These are phyloP conservation scores for Hyphopichia burtonii DNA, from an alignment of 1,139 yeast genomes.

Conservation along the genomic window DNA sequence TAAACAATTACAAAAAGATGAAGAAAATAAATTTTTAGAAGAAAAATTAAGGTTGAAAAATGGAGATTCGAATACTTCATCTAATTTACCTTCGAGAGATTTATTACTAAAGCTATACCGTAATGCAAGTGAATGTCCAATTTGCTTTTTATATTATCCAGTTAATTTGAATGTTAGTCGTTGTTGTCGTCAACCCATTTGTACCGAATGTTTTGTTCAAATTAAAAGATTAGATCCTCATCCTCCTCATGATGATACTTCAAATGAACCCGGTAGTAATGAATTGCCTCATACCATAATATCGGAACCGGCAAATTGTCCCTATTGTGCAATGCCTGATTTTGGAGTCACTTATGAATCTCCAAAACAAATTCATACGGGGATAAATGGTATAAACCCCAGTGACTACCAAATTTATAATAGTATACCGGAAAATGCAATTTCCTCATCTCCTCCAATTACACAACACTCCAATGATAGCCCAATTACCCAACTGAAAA, in stretches of 20 bases:
- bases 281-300: constrained; percentile 61
- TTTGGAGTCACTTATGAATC: constrained; percentile 83
- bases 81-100: constrained; percentile 27
- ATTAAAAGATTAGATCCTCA: constrained; percentile 94
- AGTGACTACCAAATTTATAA: constrained; percentile 22
- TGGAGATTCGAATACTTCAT: constrained; percentile 8
- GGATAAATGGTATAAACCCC: constrained; percentile 50
- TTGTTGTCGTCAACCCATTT: constrained; percentile 91
- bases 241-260: constrained; percentile 72
- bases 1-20: constrained; percentile 52
- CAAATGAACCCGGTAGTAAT: constrained; percentile 22
- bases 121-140: constrained; percentile 82
- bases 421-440: constrained; percentile 11
- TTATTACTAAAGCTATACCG: constrained; percentile 52
- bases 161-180: constrained; percentile 74
- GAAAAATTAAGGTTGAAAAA: constrained; percentile 26
- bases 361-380: constrained; percentile 53
- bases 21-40: constrained; percentile 48
- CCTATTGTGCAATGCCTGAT: constrained; percentile 86
- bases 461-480: background rate
- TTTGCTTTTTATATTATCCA: constrained; percentile 88
- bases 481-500: constrained; percentile 1
- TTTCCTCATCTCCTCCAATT: constrained; percentile 10
- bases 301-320: constrained; percentile 88
- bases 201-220: constrained; percentile 96